Evolutionary conservation across 495 filamentous ascomycete species (phyloP).

Genomic region (Penicillium pancosmium): DNA sequence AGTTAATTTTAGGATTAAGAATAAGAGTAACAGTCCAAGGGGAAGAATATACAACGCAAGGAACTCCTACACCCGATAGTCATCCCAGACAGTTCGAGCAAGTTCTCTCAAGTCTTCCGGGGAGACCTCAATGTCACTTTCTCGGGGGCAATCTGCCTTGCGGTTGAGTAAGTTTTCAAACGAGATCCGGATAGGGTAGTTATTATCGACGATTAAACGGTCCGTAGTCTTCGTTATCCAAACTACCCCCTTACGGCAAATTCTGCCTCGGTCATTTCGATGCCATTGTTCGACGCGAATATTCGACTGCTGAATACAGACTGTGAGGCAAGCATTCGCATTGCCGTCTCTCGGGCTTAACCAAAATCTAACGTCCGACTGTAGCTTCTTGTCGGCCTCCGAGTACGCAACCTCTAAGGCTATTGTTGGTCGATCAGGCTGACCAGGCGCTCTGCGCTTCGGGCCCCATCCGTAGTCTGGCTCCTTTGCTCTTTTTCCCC

Average conservation of each 20-base stretch:
- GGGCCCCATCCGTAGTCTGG: slow-evolving; percentile 8
- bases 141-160: neutral
- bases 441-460: neutral
- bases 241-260: neutral
- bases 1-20: neutral
- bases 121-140: slow-evolving; percentile 4
- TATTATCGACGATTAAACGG: slow-evolving; percentile 6
- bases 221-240: slow-evolving; percentile 2
- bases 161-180: slow-evolving; percentile 5
- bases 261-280: neutral
- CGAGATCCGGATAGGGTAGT: neutral
- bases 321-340: neutral
- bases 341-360: neutral
- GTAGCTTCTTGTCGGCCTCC: neutral
- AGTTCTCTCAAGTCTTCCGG: neutral
- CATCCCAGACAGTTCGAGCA: neutral
- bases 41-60: slow-evolving; percentile 1
- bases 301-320: neutral
- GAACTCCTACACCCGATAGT: neutral
- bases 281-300: neutral
- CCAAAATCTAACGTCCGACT: slow-evolving; percentile 9
- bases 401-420: slow-evolving; percentile 5
- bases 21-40: neutral
- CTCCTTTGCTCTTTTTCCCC: neutral
- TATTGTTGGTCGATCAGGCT: neutral